Conservation (phyloP, 1,139 yeast genomes). For the Pneumocystis murina region DNA sequence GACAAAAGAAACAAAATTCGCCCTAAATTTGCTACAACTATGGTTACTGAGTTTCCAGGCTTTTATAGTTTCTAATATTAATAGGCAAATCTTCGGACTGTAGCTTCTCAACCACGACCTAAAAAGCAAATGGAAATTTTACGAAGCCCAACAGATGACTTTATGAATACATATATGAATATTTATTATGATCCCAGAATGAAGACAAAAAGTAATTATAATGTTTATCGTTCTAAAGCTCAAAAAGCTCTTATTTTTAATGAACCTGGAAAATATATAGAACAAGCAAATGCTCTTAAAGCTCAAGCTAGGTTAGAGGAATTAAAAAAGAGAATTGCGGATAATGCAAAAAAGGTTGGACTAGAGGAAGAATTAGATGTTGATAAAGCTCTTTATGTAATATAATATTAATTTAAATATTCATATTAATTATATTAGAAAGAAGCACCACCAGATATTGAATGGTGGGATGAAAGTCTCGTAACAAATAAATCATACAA, state of each 20-base stretch:
- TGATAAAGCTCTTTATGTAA: constrained; percentile 16
- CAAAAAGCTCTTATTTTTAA: constrained; percentile 35
- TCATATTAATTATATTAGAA: constrained; percentile 24
- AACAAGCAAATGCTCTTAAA: constrained; percentile 40
- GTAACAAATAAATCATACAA: constrained; percentile 22
- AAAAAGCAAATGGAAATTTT: constrained; percentile 12
- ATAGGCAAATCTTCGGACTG: constrained; percentile 5
- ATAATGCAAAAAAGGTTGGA: constrained; percentile 16
- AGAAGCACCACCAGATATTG: constrained; percentile 42
- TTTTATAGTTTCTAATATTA: constrained; percentile 10
- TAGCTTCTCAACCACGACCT: constrained; percentile 1
- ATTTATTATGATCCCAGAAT: constrained; percentile 43
- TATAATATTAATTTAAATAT: constrained; percentile 1
- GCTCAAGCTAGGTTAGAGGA: constrained; percentile 27
- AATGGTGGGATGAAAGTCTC: constrained; percentile 71
- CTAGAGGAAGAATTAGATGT: constrained; percentile 15
- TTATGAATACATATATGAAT: constrained; percentile 24
- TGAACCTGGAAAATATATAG: constrained; percentile 46
- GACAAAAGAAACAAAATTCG: constrained; percentile 5
- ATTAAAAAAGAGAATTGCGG: constrained; percentile 21
- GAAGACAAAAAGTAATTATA: constrained; percentile 12
- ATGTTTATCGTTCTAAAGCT: constrained; percentile 22
- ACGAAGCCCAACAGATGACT: constrained; percentile 14
- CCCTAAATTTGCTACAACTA: constrained; percentile 7
- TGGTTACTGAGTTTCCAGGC: constrained; percentile 4